Percentiles rank a stretch among this genome's conserved stretches.
Conservation (phyloP, 2,329 filamentous ascomycete genomes). For the Colletotrichum endophyticum region DNA sequence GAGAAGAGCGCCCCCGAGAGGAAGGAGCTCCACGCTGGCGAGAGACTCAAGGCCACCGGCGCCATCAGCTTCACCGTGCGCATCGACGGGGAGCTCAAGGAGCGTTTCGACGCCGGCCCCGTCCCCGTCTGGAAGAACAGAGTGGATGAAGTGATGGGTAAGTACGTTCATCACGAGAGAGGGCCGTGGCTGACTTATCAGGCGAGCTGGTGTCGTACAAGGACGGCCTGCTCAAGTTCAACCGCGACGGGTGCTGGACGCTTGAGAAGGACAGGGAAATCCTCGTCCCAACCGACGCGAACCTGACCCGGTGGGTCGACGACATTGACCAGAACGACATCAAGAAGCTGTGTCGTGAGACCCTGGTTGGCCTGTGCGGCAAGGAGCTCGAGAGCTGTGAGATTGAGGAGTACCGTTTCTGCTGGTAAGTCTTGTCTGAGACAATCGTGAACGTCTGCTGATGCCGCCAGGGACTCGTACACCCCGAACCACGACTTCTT, state of each 20-base stretch:
- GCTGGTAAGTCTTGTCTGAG: constrained; percentile 42
- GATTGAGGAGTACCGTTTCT: constrained; percentile 50
- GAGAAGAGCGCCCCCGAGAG: constrained; percentile 54
- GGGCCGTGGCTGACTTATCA: constrained; percentile 23
- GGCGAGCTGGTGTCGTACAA: constrained; percentile 49
- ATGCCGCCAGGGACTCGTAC: constrained; percentile 57
- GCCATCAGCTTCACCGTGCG: constrained; percentile 48
- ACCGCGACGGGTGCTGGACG: constrained; percentile 63
- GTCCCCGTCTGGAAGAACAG: constrained; percentile 60
- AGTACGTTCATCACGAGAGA: not conserved
- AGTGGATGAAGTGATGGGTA: constrained; percentile 45
- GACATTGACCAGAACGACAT: constrained; percentile 43
- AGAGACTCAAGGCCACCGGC: constrained; percentile 61
- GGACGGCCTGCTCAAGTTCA: constrained; percentile 64
- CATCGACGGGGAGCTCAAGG: constrained; percentile 46
- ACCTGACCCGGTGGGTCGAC: constrained; percentile 47
- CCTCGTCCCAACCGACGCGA: constrained; percentile 45
- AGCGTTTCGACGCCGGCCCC: constrained; percentile 42
- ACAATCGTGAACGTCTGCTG: not conserved
- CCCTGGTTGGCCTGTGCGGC: constrained; percentile 46
- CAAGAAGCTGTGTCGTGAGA: constrained; percentile 46
- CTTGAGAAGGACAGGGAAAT: constrained; percentile 57
- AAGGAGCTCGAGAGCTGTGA: constrained; percentile 39
- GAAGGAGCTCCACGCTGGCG: constrained; percentile 55
- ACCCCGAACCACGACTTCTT: constrained; percentile 68